A percentile compares a stretch with the other conserved stretches of the same genome.
phyloP scores from a whole-genome alignment of 2,329 filamentous ascomycete genomes.

The Blumeriella jaapii region DNA sequence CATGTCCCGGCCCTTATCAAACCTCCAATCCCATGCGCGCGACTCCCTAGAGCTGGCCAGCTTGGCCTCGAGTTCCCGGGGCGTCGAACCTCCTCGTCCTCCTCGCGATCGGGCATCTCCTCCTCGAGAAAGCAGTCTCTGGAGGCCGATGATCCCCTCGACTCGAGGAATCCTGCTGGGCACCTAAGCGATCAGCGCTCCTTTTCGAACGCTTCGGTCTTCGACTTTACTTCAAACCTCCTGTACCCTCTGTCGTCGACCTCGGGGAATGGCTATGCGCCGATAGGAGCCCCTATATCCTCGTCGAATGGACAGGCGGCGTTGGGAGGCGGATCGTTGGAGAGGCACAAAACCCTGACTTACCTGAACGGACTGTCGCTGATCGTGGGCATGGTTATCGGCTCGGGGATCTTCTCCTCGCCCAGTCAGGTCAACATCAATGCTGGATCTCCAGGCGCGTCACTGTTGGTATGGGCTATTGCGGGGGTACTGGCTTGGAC shows the following conservation, averaged over 20 bases:
- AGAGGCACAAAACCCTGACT: conserved; percentile 92
- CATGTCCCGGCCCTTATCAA: conserved; percentile 24
- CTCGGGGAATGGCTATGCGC: conserved; percentile 65
- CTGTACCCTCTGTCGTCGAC: conserved; percentile 89
- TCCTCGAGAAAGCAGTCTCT: conserved; percentile 89
- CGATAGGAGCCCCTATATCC: conserved; percentile 65
- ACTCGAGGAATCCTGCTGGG: conserved; percentile 43
- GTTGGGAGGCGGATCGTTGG: conserved; percentile 65
- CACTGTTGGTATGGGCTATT: conserved; percentile 82
- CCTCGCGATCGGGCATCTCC: conserved; percentile 69
- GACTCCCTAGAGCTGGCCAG: conserved; percentile 96
- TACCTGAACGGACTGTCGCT: conserved; percentile 88
- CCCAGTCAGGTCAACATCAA: conserved; percentile 87
- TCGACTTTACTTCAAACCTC: conserved; percentile 88
- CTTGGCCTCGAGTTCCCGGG: conserved; percentile 72
- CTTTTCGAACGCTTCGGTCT: conserved; percentile 84
- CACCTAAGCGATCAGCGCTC: conserved; percentile 43
- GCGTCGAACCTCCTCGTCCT: conserved; percentile 50
- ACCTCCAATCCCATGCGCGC: conserved; percentile 35
- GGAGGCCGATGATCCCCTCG: conserved; percentile 73
- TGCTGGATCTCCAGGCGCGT: conserved; percentile 81
- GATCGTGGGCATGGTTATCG: conserved; percentile 87
- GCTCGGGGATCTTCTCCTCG: conserved; percentile 91
- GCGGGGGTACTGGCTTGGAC: conserved; percentile 95
- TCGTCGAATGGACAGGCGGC: conserved; percentile 41